Base-by-base conservation (phyloP, 2,329 filamentous ascomycete genomes). In the Xylaria sp. region DNA sequence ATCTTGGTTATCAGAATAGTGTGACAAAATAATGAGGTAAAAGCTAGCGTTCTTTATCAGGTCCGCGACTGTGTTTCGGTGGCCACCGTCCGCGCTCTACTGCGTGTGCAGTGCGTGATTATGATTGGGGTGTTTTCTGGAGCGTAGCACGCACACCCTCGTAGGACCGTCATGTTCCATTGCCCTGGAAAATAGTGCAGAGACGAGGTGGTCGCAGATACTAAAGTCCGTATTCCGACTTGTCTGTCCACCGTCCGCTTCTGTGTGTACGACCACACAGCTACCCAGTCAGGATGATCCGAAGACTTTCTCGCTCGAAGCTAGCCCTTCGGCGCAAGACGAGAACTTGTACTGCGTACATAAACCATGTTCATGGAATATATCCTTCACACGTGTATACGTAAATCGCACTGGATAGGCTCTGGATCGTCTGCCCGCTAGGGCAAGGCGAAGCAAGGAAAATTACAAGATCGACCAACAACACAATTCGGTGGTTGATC, bases 401-500 rank as follows among this genome's bases (percentile, higher is more conserved):
- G 29, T 20, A 27, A 33, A 20, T 22, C 9, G 9, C 10, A 10
- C 42, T 45, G 42, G 20, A 4, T 7, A n/a, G 15, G 5, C 49
- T 51, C 49, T 31, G 9, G 7, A 15, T 33, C 29, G 10, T 31
- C 42, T 45, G 45, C 45, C 29, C 53, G 22, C 7, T n/a, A 36
- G 45, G n/a, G 27, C 45, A 44, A 42, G 42, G 36, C 51, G 39
- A 27, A 22, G 38, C 51, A 25, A 51, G 44, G 15, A 42, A 31
- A 51, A 56, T 61, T 63, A 63, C 44, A 13, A 44, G 49, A 20
- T 49, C 45, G 31, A 17, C 13, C 42, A 45, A 22, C 9, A 20
- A 45, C 17, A 22, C 17, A 42, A 29, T n/a, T 74, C 72, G 71
- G 73, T 72, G 68, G 69, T 71, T 50, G 71, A 73, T 72, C 69